Base-by-base conservation (phyloP, 495 filamentous ascomycete genomes). In the Penicillium paxilli region DNA sequence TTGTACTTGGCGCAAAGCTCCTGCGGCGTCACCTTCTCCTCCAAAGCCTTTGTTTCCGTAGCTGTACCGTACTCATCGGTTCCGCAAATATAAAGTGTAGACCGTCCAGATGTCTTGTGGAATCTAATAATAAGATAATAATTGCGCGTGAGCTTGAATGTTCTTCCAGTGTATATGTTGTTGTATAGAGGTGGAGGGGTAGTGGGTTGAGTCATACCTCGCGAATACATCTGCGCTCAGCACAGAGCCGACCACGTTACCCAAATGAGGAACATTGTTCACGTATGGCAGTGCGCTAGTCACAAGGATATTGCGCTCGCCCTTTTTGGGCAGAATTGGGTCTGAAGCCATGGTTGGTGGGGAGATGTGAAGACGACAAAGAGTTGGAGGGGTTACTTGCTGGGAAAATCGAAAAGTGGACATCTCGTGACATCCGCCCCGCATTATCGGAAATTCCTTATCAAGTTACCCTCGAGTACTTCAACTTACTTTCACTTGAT, bases 231-330 rank as follows among this genome's bases (percentile, higher is more conserved):
- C 89, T 32, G 89, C 88, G 59, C 83, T 86, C 63, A 98, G 81
- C 32, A 96, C 91, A 58, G 86, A 90, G 51, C 94, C 94, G 49
- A 97, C 82, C 50, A 97, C 87, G 71, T 98, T 98, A 49, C 94
- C 92, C 63, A 96, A 79, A 73, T 96, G 93, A 47, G 93, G 94
- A 9, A 95, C 90, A 72, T 96, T 97, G 76, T 98, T 98, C 47
- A 96, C 92, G 66, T 97, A 98, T 37, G 90, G 89, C 28, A 91
- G 63, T 37, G 88, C 62, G 41, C 51, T 66, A 47, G 68, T 87
- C 32, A 87, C 78, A 22, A 88, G 58, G 23, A 77, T 67, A 62
- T 77, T 78, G 37, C 69, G 69, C 64, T 77, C 57, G 51, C 74
- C 76, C 53, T 70, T 54, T 56, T 72, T 63, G 51, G 76, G 76